A percentile compares a stretch with the other conserved stretches of the same genome.
phyloP scores from a whole-genome alignment of 2,329 filamentous ascomycete species.

The Colletotrichum incanum region DNA sequence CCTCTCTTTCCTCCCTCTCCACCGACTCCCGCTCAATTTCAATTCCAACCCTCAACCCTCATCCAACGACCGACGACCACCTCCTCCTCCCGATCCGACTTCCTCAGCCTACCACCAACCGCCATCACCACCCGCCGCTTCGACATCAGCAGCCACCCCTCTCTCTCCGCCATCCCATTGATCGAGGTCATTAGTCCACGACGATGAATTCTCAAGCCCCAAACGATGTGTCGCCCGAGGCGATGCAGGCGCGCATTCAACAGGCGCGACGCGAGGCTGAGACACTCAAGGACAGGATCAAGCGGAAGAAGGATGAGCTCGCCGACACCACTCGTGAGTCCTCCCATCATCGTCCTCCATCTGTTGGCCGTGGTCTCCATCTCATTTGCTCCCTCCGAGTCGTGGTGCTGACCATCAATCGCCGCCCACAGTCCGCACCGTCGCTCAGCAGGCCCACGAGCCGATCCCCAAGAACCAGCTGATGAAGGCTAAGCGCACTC shows the following conservation, averaged over 20 bases:
- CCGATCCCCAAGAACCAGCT: slow-evolving; percentile 89
- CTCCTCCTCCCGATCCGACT: slow-evolving; percentile 39
- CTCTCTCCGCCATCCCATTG: slow-evolving; percentile 39
- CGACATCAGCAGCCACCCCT: slow-evolving; percentile 12
- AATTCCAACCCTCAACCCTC: slow-evolving; percentile 41
- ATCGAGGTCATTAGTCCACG: slow-evolving; percentile 34
- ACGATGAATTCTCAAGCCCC: slow-evolving; percentile 72
- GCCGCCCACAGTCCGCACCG: slow-evolving; percentile 81
- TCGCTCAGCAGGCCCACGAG: slow-evolving; percentile 93
- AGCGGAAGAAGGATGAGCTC: slow-evolving; percentile 99
- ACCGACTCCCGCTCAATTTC: slow-evolving; percentile 42
- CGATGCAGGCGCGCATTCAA: slow-evolving; percentile 94
- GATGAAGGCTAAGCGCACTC: slow-evolving; percentile 97
- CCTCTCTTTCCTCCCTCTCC: slow-evolving; percentile 44
- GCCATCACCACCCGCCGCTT: slow-evolving; percentile 20
- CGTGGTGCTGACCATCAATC: slow-evolving; percentile 45
- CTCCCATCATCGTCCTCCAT: slow-evolving; percentile 40
- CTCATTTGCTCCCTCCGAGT: slow-evolving; percentile 27
- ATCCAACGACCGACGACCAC: slow-evolving; percentile 42
- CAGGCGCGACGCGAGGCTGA: slow-evolving; percentile 97
- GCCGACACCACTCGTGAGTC: slow-evolving; percentile 96
- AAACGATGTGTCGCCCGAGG: slow-evolving; percentile 78
- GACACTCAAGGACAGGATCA: slow-evolving; percentile 97
- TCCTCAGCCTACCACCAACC: slow-evolving; percentile 36
- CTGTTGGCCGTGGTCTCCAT: slow-evolving; percentile 30